Evolutionary conservation across 2,329 filamentous ascomycete genomes (phyloP), one percentile per base, ranked within the genome.

Genomic region (Thelonectria rubi): DNA sequence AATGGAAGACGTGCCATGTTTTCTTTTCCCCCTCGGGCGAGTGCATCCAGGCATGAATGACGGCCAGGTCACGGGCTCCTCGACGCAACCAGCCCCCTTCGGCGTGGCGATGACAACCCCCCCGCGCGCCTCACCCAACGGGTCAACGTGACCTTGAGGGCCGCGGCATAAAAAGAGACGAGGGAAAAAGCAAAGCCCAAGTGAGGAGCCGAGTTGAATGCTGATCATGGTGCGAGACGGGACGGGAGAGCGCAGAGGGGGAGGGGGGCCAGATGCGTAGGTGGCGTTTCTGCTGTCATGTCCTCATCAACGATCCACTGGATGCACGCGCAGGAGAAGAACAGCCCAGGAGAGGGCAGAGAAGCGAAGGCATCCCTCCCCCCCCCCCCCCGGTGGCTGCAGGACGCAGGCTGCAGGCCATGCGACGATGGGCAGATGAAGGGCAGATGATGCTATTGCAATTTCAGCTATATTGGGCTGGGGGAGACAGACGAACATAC

Each of bases 1-100:
- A 12, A 34, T 34, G 4, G 24, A 24, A 24, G 24, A 26, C 34
- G 26, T 55, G 43, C 34, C 24, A 15, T 24, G 12, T 15, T 39
- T 47, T 42, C 11, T 20, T 40, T 60, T 54, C 39, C 37, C 46
- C 40, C 24, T 51, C 21, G 34, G 24, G 45, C 20, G 47, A n/a
- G 18, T 43, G 52, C 40, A 60, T 52, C 20, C 51, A 55, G 15
- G 34, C 49, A 42, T 55, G 46, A 55, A 40, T 55, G 10, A 20
- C 50, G 54, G 46, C 32, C 21, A 45, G 47, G 52, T 47, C 30
- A 55, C 52, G 52, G 58, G 32, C 47, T 4, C 24, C 24, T 7
- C 4, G 24, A 4, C 24, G 4, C 24, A 4, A 4, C 24, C 7
- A 4, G 4, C 24, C 7, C 24, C n/a, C 17, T 18, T 20, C 17